Evolutionary conservation across 2,329 filamentous ascomycete species (phyloP), one percentile per base, ranked within the genome.

Genomic region (Penicillium vulpinum): DNA sequence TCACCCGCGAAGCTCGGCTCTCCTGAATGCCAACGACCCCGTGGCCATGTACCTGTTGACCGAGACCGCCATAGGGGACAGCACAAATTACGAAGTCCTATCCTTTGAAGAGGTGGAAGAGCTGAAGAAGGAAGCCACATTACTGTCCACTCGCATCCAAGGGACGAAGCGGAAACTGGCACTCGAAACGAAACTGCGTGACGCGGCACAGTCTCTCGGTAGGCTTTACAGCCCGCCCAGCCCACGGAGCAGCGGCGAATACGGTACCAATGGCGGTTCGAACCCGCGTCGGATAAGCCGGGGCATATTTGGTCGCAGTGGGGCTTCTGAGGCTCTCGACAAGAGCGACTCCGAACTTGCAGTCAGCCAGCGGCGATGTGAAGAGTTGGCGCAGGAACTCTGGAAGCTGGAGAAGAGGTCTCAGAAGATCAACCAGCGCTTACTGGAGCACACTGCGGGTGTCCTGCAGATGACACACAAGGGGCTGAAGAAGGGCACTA

Each of bases 141-240:
- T 85, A 35, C 76, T 97, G 48, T 81, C 83, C 26, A 85, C 87
- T 69, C 88, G 91, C n/a, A 87, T 96, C 63, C 90, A 93, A 60
- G 88, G 90, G 36, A 87, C 91, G 21, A 86, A 88, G 63, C 85
- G 91, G 58, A 96, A 93, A 75, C 82, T 99, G 36, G 87, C 88
- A 31, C 86, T 97, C 44, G 94, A 99, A 74, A 89, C 87, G 53
- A 99, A 97, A 78, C 91, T 97, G 67, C 89, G 92, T 66, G 93
- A 97, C 81, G 94, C 94, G 1, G 91, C 94, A 11, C 85, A 88
- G 62, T 96, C 92, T 39, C 87, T 99, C 75, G 88, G 88, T 57
- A 88, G 89, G 66, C 80, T 99, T 29, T 91, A 95, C 70, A 85
- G 85, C 9, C 82, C 86, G n/a, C 81, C 82, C 33, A 80, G 79